These are phyloP conservation scores for Sphaerobolus stellatus DNA, from an alignment of 1,284 basidiomycete species.

Conservation along the genomic window DNA sequence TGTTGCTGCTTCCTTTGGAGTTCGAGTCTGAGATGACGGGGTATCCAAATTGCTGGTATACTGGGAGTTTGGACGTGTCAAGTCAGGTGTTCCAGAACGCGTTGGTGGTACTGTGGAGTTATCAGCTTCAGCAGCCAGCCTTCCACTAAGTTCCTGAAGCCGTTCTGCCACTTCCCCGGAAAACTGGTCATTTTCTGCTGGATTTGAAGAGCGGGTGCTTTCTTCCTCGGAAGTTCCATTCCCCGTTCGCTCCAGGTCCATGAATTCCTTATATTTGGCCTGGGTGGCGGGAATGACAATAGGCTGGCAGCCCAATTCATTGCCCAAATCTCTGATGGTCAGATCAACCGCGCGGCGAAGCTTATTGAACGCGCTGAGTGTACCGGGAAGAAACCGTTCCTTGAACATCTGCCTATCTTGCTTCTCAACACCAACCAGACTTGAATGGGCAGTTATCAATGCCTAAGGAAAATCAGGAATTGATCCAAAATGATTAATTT, in stretches of 20 bases:
- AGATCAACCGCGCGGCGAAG: slow-evolving; percentile 23
- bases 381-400: slow-evolving; percentile 25
- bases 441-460: slow-evolving; percentile 31
- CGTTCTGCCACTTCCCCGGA: neutral
- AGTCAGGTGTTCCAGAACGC: neutral
- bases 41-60: too few species aligned
- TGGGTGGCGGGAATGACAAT: slow-evolving; percentile 12
- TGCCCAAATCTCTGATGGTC: slow-evolving; percentile 26
- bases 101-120: neutral
- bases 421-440: slow-evolving; percentile 23
- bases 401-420: slow-evolving; percentile 26
- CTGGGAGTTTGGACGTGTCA: neutral
- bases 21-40: too few species aligned
- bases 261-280: slow-evolving; percentile 16
- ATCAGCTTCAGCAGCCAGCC: slow-evolving; percentile 21
- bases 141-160: slow-evolving; percentile 1
- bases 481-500: neutral
- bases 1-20: too few species aligned
- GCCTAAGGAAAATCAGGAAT: slow-evolving; percentile 16
- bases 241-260: slow-evolving; percentile 22
- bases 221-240: too few species aligned
- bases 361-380: slow-evolving; percentile 23
- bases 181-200: neutral
- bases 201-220: neutral
- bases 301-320: slow-evolving; percentile 22